Evolutionary conservation across 495 filamentous ascomycete species (phyloP), one percentile per base, ranked within the genome.

Genomic region (Podospora conica): DNA sequence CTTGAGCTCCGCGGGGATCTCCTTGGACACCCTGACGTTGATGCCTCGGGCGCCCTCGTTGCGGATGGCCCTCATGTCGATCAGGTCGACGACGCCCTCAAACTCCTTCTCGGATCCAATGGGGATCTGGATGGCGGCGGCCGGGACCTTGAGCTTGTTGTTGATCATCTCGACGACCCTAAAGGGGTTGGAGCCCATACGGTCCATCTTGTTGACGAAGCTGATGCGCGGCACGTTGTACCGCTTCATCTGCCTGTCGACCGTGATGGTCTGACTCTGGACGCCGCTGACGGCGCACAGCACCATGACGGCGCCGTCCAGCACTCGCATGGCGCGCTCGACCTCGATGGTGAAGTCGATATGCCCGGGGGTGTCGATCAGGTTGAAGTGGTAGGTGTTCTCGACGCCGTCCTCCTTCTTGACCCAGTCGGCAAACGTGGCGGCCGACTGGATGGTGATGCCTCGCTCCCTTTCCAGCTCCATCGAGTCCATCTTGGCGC

Each of bases 401-500:
- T 97, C 90, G 71, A 90, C 82, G 48, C 90, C 87, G 69, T 91
- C 78, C 67, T 87, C 82, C 58, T 80, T 76, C 84, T 97, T 98
- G 65, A 90, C 78, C 96, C 96, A 99, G 79, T 99, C 93, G 79
- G 93, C 96, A 77, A 96, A 99, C 2, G 95, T 98, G 23, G 95
- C 95, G 53, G 95, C 95, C 62, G 93, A 97, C 80, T 98, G 94
- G 69, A 98, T 98, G 64, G 95, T 98, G 75, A 98, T 98, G 74
- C 95, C 95, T 83, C 97, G 95, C 74, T 98, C 95, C 75, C 95
- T 85, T 78, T 99, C 96, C 68, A 99, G 80, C 59, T 98, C 96
- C 96, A 99, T 99, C 9, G 93, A 97, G 83, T 99, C 96, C 96
- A 99, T 99, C 81, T 99, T 99, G 57, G 96, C 96, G 70, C 96